Base-by-base conservation (phyloP, 352 stramenopile species). In the Pythium dissotocum region DNA sequence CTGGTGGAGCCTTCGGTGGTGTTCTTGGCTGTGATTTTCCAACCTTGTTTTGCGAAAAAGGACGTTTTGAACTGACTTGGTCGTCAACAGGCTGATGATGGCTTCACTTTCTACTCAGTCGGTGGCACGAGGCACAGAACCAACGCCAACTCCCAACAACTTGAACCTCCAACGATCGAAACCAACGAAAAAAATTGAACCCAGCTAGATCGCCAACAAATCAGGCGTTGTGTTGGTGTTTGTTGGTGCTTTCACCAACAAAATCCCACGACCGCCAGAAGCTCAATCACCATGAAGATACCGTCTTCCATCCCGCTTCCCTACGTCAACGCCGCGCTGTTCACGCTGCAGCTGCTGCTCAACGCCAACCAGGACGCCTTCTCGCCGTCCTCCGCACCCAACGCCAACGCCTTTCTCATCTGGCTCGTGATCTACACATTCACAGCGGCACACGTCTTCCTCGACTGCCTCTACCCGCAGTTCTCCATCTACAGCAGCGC, bases 391-490 rank as follows among this genome's bases (percentile, higher is more conserved):
- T 62, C 71, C 21, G 58, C 77, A 38, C 30, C 66, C 24, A 75
- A 85, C 48, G 35, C 46, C 7, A 62, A 77, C 67, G 78, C 76
- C 13, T 92, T 90, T 69, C 77, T 75, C 21, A 88, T 94, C 60
- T 92, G 83, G 82, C 78, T 76, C 63, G 60, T 78, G 65, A 89
- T 93, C 73, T 89, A 91, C 69, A 58, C 85, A 8, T 71, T 76
- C 38, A 56, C 42, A 61, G 69, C 83, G 51, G 73, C 70, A 51
- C 77, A 80, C 62, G 72, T 86, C 51, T 75, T 88, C 63, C 76
- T 71, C 21, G 82, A 93, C 70, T 77, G 81, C 44, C 77, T 87
- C 42, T 79, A 75, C 56, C 73, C 76, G 18, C 60, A 71, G 24
- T 63, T 80, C 1, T 79, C 75, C 44, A 68, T 93, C 63, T 88